Evolutionary conservation across 192 early-diverging fungal genomes (phyloP), one percentile per base, ranked within the genome.

Genomic region (Umbelopsis sp.): DNA sequence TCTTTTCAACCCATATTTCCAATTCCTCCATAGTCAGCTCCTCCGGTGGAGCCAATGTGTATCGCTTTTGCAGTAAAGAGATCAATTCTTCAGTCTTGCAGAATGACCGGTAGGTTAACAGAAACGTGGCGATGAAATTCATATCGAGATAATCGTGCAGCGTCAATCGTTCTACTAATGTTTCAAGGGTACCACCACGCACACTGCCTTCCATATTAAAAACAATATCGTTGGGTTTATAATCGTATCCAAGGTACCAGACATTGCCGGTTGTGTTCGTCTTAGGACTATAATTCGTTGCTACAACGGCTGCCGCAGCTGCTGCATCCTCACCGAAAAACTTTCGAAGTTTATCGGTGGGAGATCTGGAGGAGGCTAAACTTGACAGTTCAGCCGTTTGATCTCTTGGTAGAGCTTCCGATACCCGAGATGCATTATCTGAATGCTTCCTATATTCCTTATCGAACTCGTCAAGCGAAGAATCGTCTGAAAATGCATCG

Each of bases 31-130:
- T 78, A 11, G 76, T 83, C 65, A 99, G 76, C 8, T 81, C 90
- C 23, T 67, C 67, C 4, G 95, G 95, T 11, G 96, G 89, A 53
- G 81, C 67, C 44, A 98, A 86, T 47, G 84, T 78, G 84, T 92
- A 99, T 75, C 97, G 89, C 44, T 81, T 73, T 75, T 89, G 87
- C 64, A 99, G 81, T 15, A 89, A 77, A 7, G 85, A 81, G 64
- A 97, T 86, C 23, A 99, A 86, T 71, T 94, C 91, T 15, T 85
- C 86, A 4, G 94, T 91, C 8, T 89, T 89, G 6, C 91, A 90
- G 68, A 98, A 98, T 16, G 95, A 95, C 41, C 94, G 92, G 82
- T 97, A 99, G 3, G 97, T 98, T 55, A 99, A 82, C 66, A 99
- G 74, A 80, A 99, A 98, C 0, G 93, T 93, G 35, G 87, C 86